Evolutionary conservation across 768 basidiomycete genomes (phyloP).

Genomic region (Boletales sp.): DNA sequence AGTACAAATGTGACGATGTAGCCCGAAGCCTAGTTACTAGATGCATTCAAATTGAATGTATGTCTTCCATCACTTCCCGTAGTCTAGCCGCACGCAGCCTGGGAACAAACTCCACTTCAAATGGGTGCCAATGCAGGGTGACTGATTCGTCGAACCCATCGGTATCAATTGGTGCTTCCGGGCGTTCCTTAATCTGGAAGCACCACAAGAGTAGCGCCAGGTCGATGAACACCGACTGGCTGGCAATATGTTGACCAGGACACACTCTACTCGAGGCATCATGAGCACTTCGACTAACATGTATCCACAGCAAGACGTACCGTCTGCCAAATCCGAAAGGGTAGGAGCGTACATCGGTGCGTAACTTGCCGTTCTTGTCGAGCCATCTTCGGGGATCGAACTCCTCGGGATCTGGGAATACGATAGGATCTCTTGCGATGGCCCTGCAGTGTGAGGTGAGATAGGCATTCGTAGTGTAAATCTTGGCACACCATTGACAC

Average conservation of each 20-base stretch:
- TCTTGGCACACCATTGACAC: slow-evolving; percentile 8
- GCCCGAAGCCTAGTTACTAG: neutral
- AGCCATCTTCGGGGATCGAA: slow-evolving; percentile 10
- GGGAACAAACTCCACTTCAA: slow-evolving; percentile 51
- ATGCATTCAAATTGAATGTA: neutral
- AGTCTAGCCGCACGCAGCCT: slow-evolving; percentile 20
- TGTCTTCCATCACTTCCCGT: slow-evolving; percentile 2
- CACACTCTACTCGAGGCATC: slow-evolving; percentile 40
- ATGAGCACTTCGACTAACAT: neutral
- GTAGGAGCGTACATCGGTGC: neutral
- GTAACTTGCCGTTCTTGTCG: neutral
- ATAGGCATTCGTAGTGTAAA: neutral
- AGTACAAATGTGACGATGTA: neutral
- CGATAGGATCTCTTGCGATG: slow-evolving; percentile 9
- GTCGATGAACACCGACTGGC: slow-evolving; percentile 53
- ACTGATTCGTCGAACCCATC: slow-evolving; percentile 56
- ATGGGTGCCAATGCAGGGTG: slow-evolving; percentile 56
- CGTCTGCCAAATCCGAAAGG: slow-evolving; percentile 1
- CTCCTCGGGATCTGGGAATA: slow-evolving; percentile 12
- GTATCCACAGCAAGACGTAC: neutral
- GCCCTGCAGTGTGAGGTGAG: slow-evolving; percentile 2
- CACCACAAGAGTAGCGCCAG: slow-evolving; percentile 59
- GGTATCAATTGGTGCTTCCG: slow-evolving; percentile 49
- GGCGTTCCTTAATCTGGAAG: slow-evolving; percentile 47
- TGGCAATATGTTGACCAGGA: slow-evolving; percentile 49